phyloP scores from a whole-genome alignment of 352 stramenopile species.

The Pythium angustatum region DNA sequence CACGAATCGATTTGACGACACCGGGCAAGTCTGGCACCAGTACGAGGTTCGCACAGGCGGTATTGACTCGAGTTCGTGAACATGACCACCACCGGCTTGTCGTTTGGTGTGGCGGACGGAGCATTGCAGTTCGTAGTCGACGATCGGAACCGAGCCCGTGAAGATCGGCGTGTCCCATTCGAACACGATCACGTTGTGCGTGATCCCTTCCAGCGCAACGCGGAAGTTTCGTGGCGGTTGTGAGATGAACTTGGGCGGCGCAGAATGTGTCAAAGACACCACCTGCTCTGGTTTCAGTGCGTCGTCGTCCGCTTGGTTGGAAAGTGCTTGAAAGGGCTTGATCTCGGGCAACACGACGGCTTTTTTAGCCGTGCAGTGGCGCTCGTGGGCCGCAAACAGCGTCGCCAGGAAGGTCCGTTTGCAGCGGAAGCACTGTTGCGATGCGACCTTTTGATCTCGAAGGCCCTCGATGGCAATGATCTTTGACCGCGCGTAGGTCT shows the following conservation, averaged over 20 bases:
- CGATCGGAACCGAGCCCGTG: conserved; percentile 59
- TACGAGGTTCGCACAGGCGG: conserved; percentile 36
- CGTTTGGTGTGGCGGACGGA: conserved; percentile 31
- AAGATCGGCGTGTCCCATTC: conserved; percentile 73
- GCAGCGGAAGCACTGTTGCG: conserved; percentile 37
- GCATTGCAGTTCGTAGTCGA: conserved; percentile 67
- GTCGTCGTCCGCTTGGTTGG: conserved; percentile 4
- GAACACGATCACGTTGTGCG: conserved; percentile 48
- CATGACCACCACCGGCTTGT: background rate
- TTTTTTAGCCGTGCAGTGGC: conserved; percentile 27
- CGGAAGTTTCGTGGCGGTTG: conserved; percentile 67
- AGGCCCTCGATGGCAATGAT: conserved; percentile 42
- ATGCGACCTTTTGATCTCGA: conserved; percentile 32
- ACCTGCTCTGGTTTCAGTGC: background rate
- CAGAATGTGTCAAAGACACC: background rate
- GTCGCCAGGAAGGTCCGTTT: conserved; percentile 35
- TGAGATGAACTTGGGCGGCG: conserved; percentile 46
- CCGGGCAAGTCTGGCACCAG: conserved; percentile 57
- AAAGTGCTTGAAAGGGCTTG: background rate
- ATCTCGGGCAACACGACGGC: conserved; percentile 17
- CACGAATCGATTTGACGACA: conserved; percentile 48
- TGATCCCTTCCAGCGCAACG: conserved; percentile 32
- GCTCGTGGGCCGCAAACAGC: conserved; percentile 35
- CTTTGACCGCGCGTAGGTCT: conserved; percentile 46
- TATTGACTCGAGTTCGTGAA: conserved; percentile 24